A percentile compares a stretch with the other conserved stretches of the same genome.
Evolutionary conservation across 2,329 filamentous ascomycete species (phyloP).

Genomic region (Teratosphaeria epicoccoides): DNA sequence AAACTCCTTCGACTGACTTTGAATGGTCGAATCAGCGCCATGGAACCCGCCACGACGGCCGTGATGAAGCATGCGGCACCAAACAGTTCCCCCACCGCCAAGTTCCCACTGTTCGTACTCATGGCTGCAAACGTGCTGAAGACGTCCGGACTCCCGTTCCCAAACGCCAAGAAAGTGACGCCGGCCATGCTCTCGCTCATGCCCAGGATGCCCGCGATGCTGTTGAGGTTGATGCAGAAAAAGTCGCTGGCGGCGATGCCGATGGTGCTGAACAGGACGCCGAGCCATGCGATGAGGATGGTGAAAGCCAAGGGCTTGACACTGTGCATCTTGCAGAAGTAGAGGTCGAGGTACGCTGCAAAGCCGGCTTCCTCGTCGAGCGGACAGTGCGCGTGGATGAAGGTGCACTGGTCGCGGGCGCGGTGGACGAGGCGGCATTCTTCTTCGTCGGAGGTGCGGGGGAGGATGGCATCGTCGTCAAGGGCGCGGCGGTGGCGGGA

Average conservation of each 20-base stretch:
- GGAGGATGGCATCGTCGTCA: constrained; percentile 14
- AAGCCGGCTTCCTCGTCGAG: constrained; percentile 78
- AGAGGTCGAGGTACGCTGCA: constrained; percentile 76
- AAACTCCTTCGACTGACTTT: constrained; percentile 83
- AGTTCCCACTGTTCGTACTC: constrained; percentile 90
- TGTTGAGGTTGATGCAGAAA: constrained; percentile 93
- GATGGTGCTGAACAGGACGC: constrained; percentile 86
- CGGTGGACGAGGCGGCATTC: constrained; percentile 70
- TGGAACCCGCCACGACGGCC: constrained; percentile 88
- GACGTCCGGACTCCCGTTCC: constrained; percentile 94
- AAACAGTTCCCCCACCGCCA: constrained; percentile 90
- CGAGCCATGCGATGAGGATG: constrained; percentile 72
- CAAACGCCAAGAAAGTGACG: constrained; percentile 92
- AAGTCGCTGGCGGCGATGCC: constrained; percentile 97
- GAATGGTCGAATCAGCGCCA: constrained; percentile 94
- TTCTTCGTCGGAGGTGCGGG: constrained; percentile 28
- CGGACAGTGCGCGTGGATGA: constrained; percentile 68
- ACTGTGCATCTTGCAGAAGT: constrained; percentile 68
- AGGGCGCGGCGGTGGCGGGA: constrained; percentile 32
- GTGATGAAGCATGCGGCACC: constrained; percentile 95
- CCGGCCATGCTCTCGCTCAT: constrained; percentile 94
- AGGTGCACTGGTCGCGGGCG: constrained; percentile 72
- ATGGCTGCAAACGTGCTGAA: constrained; percentile 98
- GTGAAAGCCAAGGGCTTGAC: constrained; percentile 68
- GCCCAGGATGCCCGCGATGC: constrained; percentile 76